Evolutionary conservation across 257 asterid species (phyloP).

Genomic region (Salvia hispanica): DNA sequence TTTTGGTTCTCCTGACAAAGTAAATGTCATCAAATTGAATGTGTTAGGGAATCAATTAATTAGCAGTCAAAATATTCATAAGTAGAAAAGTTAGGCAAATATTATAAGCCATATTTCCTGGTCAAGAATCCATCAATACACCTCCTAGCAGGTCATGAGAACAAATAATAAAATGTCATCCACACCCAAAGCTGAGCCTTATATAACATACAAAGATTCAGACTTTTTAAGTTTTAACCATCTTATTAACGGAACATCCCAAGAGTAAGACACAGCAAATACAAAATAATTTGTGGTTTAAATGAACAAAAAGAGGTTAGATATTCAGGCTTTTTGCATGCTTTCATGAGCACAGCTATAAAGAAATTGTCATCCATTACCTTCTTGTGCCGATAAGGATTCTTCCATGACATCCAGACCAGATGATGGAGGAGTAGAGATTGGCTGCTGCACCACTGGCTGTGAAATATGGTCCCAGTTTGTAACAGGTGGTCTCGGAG

Average conservation of each 20-base stretch:
- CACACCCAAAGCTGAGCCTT: constrained; percentile 22
- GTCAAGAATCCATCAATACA: not conserved
- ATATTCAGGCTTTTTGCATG: not conserved
- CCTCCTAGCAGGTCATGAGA: constrained; percentile 7
- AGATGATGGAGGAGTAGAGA: constrained; percentile 36
- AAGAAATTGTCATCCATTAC: constrained; percentile 38
- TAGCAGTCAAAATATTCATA: not conserved
- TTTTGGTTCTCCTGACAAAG: constrained; percentile 62
- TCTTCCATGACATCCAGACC: constrained; percentile 49
- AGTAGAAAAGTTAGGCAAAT: not conserved
- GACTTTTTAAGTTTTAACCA: constrained; percentile 8
- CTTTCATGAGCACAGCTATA: constrained; percentile 3
- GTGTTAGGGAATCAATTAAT: not conserved
- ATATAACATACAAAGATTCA: constrained; percentile 4
- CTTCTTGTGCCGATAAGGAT: constrained; percentile 52
- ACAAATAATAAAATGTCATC: constrained; percentile 14
- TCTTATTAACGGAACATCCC: not conserved
- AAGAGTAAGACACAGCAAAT: constrained; percentile 10
- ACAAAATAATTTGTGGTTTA: constrained; percentile 6
- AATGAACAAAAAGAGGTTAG: not conserved
- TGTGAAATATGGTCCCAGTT: constrained; percentile 51
- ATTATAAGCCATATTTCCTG: not conserved
- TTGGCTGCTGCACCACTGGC: constrained; percentile 49
- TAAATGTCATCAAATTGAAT: constrained; percentile 28
- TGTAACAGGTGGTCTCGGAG: constrained; percentile 49